phyloP scores from a whole-genome alignment of 1,284 basidiomycete genomes.

The Cutaneotrichosporon mucoides region DNA sequence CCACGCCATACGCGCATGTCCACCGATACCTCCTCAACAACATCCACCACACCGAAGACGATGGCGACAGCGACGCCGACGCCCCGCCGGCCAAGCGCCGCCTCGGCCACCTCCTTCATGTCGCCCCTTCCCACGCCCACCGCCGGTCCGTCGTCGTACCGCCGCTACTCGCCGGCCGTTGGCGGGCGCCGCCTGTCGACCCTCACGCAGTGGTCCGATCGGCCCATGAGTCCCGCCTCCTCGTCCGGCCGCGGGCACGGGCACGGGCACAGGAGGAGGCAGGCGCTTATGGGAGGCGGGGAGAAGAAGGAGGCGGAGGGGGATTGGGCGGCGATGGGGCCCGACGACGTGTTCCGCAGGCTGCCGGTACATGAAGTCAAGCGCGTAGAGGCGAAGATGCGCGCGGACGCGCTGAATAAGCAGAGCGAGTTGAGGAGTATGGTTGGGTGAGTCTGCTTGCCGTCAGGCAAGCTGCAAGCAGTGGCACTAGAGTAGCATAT shows the following conservation, averaged over 20 bases:
- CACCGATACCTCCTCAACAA: background rate
- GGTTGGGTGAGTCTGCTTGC: conserved; percentile 93
- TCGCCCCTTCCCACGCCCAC: background rate
- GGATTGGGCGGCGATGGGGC: conserved; percentile 55
- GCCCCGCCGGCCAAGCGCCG: background rate
- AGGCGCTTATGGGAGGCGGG: background rate
- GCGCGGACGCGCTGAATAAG: conserved; percentile 80
- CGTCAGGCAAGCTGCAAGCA: too few species aligned
- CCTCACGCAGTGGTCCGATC: background rate
- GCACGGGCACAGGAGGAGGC: background rate
- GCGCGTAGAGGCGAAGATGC: conserved; percentile 64
- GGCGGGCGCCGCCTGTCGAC: conserved; percentile 4
- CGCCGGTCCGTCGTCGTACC: background rate
- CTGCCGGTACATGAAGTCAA: conserved; percentile 71
- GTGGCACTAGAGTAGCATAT: too few species aligned
- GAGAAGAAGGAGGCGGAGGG: conserved; percentile 7
- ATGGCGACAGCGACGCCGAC: conserved; percentile 8
- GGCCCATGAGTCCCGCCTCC: background rate
- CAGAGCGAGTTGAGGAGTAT: conserved; percentile 86
- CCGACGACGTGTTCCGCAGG: conserved; percentile 74
- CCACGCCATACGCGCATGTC: background rate
- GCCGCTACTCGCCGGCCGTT: background rate
- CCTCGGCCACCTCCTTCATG: background rate
- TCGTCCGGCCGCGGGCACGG: background rate
- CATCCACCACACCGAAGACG: background rate